A percentile compares a stretch with the other conserved stretches of the same genome.
Conservation (phyloP, 768 basidiomycete species). For the Gyrodon lividus region DNA sequence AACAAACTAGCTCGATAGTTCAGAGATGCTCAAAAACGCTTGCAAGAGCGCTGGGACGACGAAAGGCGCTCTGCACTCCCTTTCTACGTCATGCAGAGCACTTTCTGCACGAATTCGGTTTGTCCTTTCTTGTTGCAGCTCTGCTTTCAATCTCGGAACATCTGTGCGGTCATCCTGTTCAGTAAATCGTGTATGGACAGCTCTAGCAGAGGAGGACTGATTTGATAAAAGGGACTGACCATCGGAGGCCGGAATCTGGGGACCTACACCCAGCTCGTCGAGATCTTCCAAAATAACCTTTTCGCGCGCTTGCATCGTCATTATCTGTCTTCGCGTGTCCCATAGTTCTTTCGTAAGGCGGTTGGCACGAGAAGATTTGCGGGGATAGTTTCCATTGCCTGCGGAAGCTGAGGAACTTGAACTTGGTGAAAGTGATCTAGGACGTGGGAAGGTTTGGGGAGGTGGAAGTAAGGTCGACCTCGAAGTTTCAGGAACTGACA, state of each 20-base stretch:
- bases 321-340: conserved; percentile 26
- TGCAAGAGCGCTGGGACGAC: conserved; percentile 56
- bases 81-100: conserved; percentile 44
- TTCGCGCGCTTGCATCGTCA: conserved; percentile 24
- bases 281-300: conserved; percentile 23
- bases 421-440: not conserved
- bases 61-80: conserved; percentile 53
- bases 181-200: not conserved
- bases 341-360: conserved; percentile 27
- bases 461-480: not conserved
- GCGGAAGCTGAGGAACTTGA: not conserved
- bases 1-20: conserved; percentile 33
- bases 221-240: not conserved
- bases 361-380: not conserved
- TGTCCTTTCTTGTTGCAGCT: conserved; percentile 38
- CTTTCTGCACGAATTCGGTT: conserved; percentile 44
- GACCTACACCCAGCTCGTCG: conserved; percentile 11
- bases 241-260: not conserved
- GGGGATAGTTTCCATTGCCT: not conserved
- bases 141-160: conserved; percentile 27
- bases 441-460: not conserved
- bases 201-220: not conserved
- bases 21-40: conserved; percentile 50
- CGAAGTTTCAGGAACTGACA: not conserved
- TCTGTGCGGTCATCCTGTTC: conserved; percentile 8